A percentile compares a stretch with the other conserved stretches of the same genome.
Conservation (phyloP, 1,284 basidiomycete genomes). For the Cystodermella granulosa region DNA sequence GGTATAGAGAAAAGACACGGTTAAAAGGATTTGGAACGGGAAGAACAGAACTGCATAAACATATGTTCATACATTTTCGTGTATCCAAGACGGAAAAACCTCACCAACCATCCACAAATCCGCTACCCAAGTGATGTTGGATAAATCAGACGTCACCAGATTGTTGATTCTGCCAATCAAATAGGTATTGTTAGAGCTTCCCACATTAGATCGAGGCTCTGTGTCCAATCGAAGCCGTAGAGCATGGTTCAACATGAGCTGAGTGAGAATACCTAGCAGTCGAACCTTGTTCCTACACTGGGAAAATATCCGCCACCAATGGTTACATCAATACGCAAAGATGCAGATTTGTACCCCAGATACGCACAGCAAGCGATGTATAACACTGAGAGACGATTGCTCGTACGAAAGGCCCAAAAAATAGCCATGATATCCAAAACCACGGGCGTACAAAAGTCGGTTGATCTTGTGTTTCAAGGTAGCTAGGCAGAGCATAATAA, state of each 20-base stretch:
- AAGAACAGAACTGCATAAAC: constrained; percentile 31
- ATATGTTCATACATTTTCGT: not conserved
- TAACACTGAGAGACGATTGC: constrained; percentile 42
- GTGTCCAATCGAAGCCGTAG: constrained; percentile 59
- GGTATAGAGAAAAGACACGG: constrained; percentile 44
- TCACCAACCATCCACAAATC: constrained; percentile 39
- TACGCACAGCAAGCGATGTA: too few relatives aligned
- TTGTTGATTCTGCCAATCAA: constrained; percentile 61
- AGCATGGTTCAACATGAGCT: constrained; percentile 62
- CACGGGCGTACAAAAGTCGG: constrained; percentile 41
- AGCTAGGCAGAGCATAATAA: constrained; percentile 18
- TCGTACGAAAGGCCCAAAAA: constrained; percentile 43
- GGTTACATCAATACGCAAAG: too few relatives aligned
- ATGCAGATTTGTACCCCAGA: too few relatives aligned
- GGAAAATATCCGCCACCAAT: too few relatives aligned
- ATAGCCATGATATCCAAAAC: constrained; percentile 63
- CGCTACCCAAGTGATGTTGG: constrained; percentile 43
- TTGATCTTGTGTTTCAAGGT: constrained; percentile 39
- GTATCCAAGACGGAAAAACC: not conserved
- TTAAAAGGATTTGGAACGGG: constrained; percentile 44
- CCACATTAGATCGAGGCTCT: constrained; percentile 22
- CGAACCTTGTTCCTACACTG: constrained; percentile 48
- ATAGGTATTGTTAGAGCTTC: constrained; percentile 18
- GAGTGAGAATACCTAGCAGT: constrained; percentile 55
- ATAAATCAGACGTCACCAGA: constrained; percentile 47